Conservation (phyloP, 768 basidiomycete species). For the Boletus huronensis region DNA sequence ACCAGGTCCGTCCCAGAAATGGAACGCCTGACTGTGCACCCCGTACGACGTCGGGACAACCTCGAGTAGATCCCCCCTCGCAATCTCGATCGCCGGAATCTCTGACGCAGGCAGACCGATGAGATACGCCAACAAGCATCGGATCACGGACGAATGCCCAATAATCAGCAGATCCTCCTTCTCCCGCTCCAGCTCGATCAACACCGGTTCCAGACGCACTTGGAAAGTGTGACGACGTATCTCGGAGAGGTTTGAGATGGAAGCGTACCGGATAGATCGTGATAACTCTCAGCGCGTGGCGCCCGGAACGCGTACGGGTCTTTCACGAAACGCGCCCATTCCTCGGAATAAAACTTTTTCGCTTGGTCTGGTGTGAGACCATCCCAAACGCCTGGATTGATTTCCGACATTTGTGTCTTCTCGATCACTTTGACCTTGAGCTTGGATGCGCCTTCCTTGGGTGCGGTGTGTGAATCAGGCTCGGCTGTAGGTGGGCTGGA, state of each 20-base stretch:
- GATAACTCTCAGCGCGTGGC: conserved; percentile 94
- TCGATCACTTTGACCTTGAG: conserved; percentile 81
- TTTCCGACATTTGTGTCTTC: conserved; percentile 96
- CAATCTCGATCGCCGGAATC: conserved; percentile 96
- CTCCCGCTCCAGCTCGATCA: conserved; percentile 92
- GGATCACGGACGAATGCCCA: conserved; percentile 95
- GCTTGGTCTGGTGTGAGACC: conserved; percentile 90
- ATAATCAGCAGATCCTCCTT: conserved; percentile 95
- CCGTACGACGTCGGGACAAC: conserved; percentile 87
- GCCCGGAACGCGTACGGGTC: conserved; percentile 93
- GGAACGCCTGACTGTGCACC: conserved; percentile 84
- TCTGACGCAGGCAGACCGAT: conserved; percentile 93
- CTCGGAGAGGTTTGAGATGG: neutral
- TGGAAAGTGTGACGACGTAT: neutral
- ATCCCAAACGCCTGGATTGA: conserved; percentile 98
- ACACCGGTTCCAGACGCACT: conserved; percentile 91
- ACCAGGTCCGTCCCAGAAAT: conserved; percentile 90
- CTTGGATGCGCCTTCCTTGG: conserved; percentile 17
- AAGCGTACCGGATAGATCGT: conserved; percentile 77
- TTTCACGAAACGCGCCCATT: conserved; percentile 88
- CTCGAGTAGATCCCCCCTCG: conserved; percentile 94
- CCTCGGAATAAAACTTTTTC: conserved; percentile 84
- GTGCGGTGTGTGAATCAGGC: neutral
- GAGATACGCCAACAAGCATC: conserved; percentile 90
- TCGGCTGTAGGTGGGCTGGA: neutral